Base-by-base conservation (phyloP, 2,329 filamentous ascomycete species). In the Endocalyx cinctus region DNA sequence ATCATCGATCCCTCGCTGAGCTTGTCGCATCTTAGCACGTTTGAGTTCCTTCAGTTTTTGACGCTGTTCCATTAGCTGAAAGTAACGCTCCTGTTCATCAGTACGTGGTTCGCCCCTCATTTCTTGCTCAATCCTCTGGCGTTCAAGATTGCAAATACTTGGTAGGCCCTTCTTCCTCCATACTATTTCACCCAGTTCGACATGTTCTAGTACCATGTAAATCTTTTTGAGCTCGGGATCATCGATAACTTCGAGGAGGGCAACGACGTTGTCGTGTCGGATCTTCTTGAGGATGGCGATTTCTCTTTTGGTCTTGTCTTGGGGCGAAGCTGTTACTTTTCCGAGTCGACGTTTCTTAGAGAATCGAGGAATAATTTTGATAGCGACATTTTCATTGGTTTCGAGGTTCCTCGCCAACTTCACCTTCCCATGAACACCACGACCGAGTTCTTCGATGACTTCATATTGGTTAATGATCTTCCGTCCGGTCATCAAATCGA, bases 261-360 rank as follows among this genome's bases (percentile, higher is more conserved):
- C 89, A 42, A 98, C 92, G 25, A 98, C 87, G 54, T 98, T 96
- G n/a, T 87, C 83, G 59, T 98, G 92, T 18, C 90, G 82, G 34
- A 94, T 94, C 67, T 98, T 98, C 62, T 98, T 98, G 51, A 98
- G 70, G 37, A 98, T 97, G 55, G 92, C 92, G 43, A 98, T 94
- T 65, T 98, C 92, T 57, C 85, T 84, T 66, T 95, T 96, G 36
- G 86, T 87, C 67, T 89, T 90, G 59, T 87, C 82, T 51, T 80
- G 74, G 4, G 74, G 77, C 1, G 75, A 76, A 52, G 77, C 75
- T 2, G 73, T 80, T 35, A 90, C 82, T 55, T 85, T 85, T 33
- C 92, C 92, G n/a, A 98, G 72, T 17, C 90, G 84, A 35, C 89
- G 81, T 50, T 87, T 87, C 66, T 94, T 96, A 33, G 90, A 94